These are phyloP conservation scores for Nakaseomyces uthaithaninus DNA, from an alignment of 1,139 yeast genomes.

Conservation along the genomic window DNA sequence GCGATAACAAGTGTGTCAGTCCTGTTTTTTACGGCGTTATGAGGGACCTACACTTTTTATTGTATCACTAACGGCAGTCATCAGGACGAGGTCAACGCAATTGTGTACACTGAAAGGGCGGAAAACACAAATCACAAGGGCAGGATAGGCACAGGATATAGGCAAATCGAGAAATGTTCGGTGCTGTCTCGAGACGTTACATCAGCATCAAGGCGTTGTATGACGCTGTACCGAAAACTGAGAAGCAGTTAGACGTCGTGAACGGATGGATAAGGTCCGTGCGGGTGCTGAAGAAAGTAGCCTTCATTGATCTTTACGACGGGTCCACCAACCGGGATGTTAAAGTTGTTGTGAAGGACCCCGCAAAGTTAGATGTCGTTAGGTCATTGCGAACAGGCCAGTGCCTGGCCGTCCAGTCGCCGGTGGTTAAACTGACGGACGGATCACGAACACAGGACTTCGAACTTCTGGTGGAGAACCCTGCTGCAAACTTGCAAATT, in stretches of 20 bases:
- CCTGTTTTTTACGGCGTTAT: no score
- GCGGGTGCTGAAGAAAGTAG: constrained; percentile 62
- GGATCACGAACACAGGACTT: constrained; percentile 34
- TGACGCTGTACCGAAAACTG: constrained; percentile 9
- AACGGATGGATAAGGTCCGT: constrained; percentile 72
- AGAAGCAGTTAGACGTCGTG: constrained; percentile 12
- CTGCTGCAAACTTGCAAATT: constrained; percentile 31
- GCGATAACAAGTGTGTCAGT: no score
- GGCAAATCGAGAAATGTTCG: no score
- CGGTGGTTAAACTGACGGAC: neutral
- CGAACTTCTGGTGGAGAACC: constrained; percentile 37
- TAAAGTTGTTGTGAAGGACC: constrained; percentile 3
- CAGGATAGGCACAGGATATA: no score
- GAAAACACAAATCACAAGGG: no score
- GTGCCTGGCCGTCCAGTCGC: constrained; percentile 26
- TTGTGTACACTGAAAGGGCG: no score
- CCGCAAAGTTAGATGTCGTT: neutral
- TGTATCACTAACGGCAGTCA: no score
- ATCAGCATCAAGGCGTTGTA: constrained; percentile 12
- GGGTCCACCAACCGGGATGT: constrained; percentile 43
- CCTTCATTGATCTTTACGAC: constrained; percentile 72
- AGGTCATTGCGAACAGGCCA: constrained; percentile 36
- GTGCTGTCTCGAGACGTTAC: neutral
- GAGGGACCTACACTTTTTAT: no score
- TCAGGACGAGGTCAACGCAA: no score